phyloP scores from a whole-genome alignment of 108 stramenopile species.

The Nannochloropsis gaditana region DNA sequence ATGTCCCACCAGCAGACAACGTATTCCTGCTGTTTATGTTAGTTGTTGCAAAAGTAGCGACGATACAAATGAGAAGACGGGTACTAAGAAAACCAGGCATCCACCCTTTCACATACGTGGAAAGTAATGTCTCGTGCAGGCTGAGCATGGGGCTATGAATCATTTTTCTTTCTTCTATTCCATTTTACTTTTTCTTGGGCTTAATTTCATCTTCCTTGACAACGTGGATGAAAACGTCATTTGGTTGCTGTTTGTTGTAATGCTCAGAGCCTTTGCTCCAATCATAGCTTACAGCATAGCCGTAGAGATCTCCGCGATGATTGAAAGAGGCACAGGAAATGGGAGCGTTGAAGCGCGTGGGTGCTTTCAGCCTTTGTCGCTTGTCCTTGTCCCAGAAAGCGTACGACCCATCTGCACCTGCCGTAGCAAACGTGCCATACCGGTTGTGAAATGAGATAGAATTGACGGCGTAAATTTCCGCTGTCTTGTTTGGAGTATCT shows the following conservation, averaged over 20 bases:
- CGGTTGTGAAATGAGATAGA: constrained; percentile 52
- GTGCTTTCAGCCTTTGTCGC: constrained; percentile 59
- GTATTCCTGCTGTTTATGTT: too few species aligned
- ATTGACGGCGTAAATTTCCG: constrained; percentile 56
- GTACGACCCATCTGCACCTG: constrained; percentile 53
- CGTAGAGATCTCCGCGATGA: constrained; percentile 38
- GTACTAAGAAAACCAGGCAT: too few species aligned
- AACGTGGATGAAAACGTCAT: constrained; percentile 35
- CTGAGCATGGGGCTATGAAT: too few species aligned
- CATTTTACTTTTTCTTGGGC: constrained; percentile 33
- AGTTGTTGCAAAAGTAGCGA: too few species aligned
- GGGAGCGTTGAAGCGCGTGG: constrained; percentile 28
- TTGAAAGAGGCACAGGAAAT: constrained; percentile 40
- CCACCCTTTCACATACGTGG: too few species aligned
- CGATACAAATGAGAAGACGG: too few species aligned
- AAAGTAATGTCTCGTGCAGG: too few species aligned
- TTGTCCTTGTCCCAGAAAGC: constrained; percentile 61
- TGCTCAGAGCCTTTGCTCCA: constrained; percentile 46
- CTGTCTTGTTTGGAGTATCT: neutral
- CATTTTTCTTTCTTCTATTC: too few species aligned
- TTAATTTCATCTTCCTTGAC: constrained; percentile 47
- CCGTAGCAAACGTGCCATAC: constrained; percentile 57
- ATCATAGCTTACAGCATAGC: constrained; percentile 50
- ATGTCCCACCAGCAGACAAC: too few species aligned
- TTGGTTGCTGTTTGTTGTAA: constrained; percentile 27